Conservation (phyloP, 805 yeast species). For the Cyberlindnera japonica region DNA sequence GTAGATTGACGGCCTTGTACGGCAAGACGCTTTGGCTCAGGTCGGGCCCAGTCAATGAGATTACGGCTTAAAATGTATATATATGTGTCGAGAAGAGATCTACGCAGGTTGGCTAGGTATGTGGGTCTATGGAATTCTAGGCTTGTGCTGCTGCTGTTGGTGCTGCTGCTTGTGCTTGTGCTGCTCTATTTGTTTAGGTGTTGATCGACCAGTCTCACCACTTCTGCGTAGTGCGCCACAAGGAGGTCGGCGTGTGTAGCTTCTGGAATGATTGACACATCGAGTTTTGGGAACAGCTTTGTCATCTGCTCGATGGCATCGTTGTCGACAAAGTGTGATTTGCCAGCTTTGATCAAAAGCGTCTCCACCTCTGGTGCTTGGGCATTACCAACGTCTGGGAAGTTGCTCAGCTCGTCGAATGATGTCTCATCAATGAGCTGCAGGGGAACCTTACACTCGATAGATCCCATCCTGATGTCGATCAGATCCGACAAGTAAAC, state of each 20-base stretch:
- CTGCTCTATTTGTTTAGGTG: neutral
- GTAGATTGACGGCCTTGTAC: too few species aligned
- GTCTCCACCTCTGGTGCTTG: conserved; percentile 18
- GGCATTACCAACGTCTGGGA: conserved; percentile 17
- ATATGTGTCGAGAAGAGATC: too few species aligned
- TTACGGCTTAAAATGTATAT: too few species aligned
- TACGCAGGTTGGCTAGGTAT: too few species aligned
- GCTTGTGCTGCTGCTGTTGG: too few species aligned
- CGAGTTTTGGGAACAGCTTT: conserved; percentile 4
- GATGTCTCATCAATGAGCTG: conserved; percentile 12
- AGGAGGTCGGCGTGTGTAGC: conserved; percentile 12
- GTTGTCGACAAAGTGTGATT: conserved; percentile 39
- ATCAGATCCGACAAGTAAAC: conserved; percentile 19
- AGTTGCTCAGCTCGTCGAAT: conserved; percentile 26
- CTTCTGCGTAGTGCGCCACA: conserved; percentile 5
- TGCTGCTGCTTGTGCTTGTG: too few species aligned
- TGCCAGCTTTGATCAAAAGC: conserved; percentile 41
- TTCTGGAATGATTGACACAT: neutral
- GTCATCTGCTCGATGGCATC: conserved; percentile 18
- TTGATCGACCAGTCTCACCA: conserved; percentile 1
- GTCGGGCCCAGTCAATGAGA: too few species aligned
- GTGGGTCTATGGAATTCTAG: too few species aligned
- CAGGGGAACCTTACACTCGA: conserved; percentile 27
- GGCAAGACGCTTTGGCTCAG: too few species aligned
- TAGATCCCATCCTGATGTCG: conserved; percentile 15